These are phyloP conservation scores for Fusarium keratoplasticum DNA, from an alignment of 2,329 filamentous ascomycete species.

Conservation along the genomic window DNA sequence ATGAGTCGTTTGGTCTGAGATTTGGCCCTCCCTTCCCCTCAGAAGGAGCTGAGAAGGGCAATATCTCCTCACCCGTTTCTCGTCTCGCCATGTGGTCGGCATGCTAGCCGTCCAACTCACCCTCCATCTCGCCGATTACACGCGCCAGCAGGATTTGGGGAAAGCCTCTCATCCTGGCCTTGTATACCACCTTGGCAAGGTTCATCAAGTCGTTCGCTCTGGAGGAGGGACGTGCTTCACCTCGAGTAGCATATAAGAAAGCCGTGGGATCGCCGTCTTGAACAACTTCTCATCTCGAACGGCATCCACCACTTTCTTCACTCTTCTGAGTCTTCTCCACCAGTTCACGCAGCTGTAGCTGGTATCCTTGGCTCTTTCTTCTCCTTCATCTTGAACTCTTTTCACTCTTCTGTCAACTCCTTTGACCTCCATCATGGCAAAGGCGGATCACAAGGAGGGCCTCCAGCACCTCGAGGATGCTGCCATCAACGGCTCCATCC, in stretches of 20 bases:
- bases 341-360: conserved; percentile 1
- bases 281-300: conserved; percentile 12
- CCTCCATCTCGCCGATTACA: neutral
- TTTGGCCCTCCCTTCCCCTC: neutral
- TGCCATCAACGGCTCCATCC: conserved; percentile 22
- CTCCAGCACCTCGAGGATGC: conserved; percentile 38
- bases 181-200: neutral
- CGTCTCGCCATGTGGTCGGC: neutral
- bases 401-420: neutral
- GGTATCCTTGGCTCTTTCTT: neutral
- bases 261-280: conserved; percentile 15
- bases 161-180: neutral
- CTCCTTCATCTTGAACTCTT: neutral
- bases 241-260: conserved; percentile 30
- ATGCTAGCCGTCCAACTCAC: neutral
- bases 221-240: conserved; percentile 27
- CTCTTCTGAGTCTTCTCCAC: neutral
- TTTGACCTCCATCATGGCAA: conserved; percentile 30
- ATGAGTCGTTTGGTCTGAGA: neutral
- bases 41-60: conserved; percentile 20
- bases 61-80: conserved; percentile 4
- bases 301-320: conserved; percentile 13
- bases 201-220: conserved; percentile 1
- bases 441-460: conserved; percentile 32
- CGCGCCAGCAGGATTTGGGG: conserved; percentile 1